Evolutionary conservation across 2,329 filamentous ascomycete genomes (phyloP).

Genomic region (Canariomyces notabilis): DNA sequence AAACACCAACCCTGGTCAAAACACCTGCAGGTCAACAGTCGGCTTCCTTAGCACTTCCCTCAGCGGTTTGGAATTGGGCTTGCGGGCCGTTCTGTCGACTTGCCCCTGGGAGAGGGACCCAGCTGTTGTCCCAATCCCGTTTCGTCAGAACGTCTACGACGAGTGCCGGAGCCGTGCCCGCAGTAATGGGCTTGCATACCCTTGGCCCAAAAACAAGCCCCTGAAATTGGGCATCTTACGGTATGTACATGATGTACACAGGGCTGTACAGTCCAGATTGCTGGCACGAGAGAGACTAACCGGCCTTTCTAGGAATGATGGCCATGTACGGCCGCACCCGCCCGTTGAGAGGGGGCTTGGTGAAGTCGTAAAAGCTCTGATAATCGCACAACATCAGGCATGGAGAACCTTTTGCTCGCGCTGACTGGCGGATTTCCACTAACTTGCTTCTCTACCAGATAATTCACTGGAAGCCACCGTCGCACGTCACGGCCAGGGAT

Average conservation of each 20-base stretch:
- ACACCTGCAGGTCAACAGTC: constrained; percentile 56
- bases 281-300: not conserved
- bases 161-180: constrained; percentile 33
- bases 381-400: constrained; percentile 48
- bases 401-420: not conserved
- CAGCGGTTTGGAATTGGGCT: constrained; percentile 46
- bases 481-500: constrained; percentile 37
- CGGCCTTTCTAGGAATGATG: constrained; percentile 38
- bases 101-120: constrained; percentile 65
- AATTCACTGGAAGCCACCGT: constrained; percentile 55
- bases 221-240: constrained; percentile 52
- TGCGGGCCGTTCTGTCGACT: constrained; percentile 51
- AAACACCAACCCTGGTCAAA: constrained; percentile 47
- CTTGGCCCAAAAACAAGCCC: constrained; percentile 25
- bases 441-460: constrained; percentile 25
- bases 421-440: not conserved
- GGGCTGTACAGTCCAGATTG: too few relatives aligned
- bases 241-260: not conserved
- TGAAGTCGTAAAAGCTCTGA: constrained; percentile 44
- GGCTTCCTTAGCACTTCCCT: constrained; percentile 57
- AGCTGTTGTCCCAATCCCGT: constrained; percentile 59
- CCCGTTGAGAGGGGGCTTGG: constrained; percentile 52
- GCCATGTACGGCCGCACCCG: constrained; percentile 46
- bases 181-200: not conserved
- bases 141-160: constrained; percentile 45